Base-by-base conservation (phyloP, 2,329 filamentous ascomycete species). In the Cladorrhinum sp. region DNA sequence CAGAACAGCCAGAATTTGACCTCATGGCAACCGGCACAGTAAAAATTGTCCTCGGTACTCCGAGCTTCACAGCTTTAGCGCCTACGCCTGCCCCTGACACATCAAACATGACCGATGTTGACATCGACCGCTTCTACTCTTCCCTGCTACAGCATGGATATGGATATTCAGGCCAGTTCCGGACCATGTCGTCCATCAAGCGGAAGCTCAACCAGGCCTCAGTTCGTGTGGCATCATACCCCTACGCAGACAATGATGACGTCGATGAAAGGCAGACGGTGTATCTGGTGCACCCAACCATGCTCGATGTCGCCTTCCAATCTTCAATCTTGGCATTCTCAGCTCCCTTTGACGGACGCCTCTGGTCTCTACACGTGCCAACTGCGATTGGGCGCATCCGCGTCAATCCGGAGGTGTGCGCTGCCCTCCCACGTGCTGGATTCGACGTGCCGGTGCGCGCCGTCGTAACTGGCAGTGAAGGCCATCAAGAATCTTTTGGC, bases 291-390 rank as follows among this genome's bases (percentile, higher is more conserved):
- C 75, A 76, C 50, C 75, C 76, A 0, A 71, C 65, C 0, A 62
- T 68, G 1, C 64, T 78, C 0, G 76, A 77, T 48, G 66, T 67
- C 0, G 71, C 72, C 1, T 71, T 78, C 59, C 76, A 78, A 60
- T 62, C 71, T 4, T 60, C 71, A 9, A 67, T 77, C 4, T 64
- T 70, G 1, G 73, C 75, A 1, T 71, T 68, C 51, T 68, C 69
- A 4, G 71, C 65, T 21, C 76, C 76, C 0, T 70, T 69, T 0
- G 72, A 75, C 46, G 73, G 69, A 2, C 66, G 65, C 2, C 66
- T 78, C 3, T 72, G 70, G 67, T 62, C 70, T 1, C 63, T 73
- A 2, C 69, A 73, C 52, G 61, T 77, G 2, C 73, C 74, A 2
- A 69, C 66, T 0, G 61, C 49, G 12, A 71, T 76, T 12, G 57